Evolutionary conservation across 1,284 basidiomycete genomes (phyloP).

Genomic region (Ustilago hordei): DNA sequence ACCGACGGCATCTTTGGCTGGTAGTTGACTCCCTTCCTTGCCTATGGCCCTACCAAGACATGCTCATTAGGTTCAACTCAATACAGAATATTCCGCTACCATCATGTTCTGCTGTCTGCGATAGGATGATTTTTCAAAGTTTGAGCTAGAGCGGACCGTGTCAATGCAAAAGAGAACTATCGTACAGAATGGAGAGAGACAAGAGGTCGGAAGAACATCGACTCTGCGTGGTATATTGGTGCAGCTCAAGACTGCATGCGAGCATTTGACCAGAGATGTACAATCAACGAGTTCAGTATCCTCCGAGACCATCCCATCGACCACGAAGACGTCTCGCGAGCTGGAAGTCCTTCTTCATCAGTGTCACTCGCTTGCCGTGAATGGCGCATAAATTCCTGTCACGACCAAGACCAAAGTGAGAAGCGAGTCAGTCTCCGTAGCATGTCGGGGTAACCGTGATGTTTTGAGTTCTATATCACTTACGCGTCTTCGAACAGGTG

Average conservation of each 20-base stretch:
- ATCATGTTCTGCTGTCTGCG: background rate
- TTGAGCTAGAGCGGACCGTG: background rate
- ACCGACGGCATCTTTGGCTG: constrained; percentile 64
- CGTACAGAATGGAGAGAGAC: background rate
- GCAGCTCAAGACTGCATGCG: background rate
- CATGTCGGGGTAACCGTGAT: background rate
- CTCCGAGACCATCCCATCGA: constrained; percentile 68
- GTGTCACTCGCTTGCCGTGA: constrained; percentile 66
- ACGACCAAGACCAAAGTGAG: background rate
- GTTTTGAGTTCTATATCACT: constrained; percentile 24
- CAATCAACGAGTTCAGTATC: constrained; percentile 24
- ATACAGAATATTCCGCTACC: background rate
- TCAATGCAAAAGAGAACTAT: background rate
- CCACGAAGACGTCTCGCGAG: constrained; percentile 67
- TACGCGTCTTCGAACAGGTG: constrained; percentile 69
- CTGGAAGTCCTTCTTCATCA: constrained; percentile 69
- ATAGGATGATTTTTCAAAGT: background rate
- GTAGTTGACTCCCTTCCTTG: constrained; percentile 15
- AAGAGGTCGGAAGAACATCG: background rate
- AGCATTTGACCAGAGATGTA: background rate
- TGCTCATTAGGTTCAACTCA: no score
- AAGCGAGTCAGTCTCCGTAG: background rate
- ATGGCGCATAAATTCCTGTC: constrained; percentile 67
- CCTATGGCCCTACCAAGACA: background rate
- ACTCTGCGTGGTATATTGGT: constrained; percentile 1